phyloP scores from a whole-genome alignment of 352 stramenopile species.

The Salisapilia sapeloensis region DNA sequence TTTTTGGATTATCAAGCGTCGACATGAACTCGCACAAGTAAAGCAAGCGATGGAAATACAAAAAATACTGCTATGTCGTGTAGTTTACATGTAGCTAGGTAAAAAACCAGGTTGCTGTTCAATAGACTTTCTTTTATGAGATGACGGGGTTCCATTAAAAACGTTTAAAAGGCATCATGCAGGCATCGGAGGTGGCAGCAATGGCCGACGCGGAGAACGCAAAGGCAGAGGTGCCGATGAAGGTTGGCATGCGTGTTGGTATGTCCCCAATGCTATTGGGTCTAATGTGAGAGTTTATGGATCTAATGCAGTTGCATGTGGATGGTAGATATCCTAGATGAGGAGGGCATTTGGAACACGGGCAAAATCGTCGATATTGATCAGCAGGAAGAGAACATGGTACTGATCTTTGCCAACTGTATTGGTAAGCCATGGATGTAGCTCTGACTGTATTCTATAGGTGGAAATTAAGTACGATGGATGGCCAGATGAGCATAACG shows the following conservation, averaged over 20 bases:
- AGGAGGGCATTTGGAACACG: conserved; percentile 76
- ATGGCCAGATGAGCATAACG: conserved; percentile 68
- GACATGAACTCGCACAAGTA: background rate
- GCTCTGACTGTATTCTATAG: conserved; percentile 3
- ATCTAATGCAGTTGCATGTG: background rate
- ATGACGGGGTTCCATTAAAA: background rate
- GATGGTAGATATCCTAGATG: conserved; percentile 48
- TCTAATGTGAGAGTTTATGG: conserved; percentile 2
- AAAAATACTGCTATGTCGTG: conserved; percentile 3
- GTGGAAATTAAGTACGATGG: conserved; percentile 77
- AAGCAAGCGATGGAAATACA: conserved; percentile 1
- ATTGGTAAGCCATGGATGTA: background rate
- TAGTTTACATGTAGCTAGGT: conserved; percentile 2
- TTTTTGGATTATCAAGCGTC: too few species aligned
- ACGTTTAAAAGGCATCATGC: conserved; percentile 1
- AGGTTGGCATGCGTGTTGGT: conserved; percentile 55
- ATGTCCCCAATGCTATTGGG: conserved; percentile 4
- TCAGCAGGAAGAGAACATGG: conserved; percentile 33
- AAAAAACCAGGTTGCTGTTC: background rate
- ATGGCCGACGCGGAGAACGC: conserved; percentile 2
- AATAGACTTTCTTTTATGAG: background rate
- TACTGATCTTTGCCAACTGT: conserved; percentile 4
- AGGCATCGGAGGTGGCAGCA: background rate
- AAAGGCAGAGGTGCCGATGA: conserved; percentile 26
- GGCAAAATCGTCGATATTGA: conserved; percentile 46